Evolutionary conservation across 306 rosid genomes (phyloP), one percentile per base, ranked within the genome.

Genomic region (Prosopis cineraria): DNA sequence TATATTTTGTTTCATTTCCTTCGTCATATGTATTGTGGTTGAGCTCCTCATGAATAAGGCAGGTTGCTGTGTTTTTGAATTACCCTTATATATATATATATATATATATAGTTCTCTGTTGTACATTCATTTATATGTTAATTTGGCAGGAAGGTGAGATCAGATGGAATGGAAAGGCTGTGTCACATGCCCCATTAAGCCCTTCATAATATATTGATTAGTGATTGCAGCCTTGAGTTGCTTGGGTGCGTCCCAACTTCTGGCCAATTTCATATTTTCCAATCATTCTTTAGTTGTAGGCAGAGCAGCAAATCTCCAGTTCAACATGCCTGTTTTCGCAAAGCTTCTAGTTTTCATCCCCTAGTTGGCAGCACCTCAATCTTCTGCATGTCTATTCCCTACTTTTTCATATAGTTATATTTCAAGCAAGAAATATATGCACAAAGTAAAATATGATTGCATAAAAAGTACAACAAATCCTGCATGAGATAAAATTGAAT

Each of bases 221-320:
- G 95, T 93, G 50, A 75, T 91, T 81, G 88, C 88, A 68, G 95
- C 92, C 25, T 79, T 88, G 85, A 72, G 76, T 53, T 83, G 90
- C 72, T 76, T 91, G 71, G 48, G 68, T 77, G 20, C 81, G 12
- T 92, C 98, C 43, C 93, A 90, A 65, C 72, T 86, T 39, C 55
- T 86, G 27, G 96, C 86, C 10, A 93, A 84, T 86, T 79, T 75
- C 55, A 52, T 82, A 31, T 34, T 85, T 29, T 68, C 85, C 78
- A 76, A 60, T 39, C 72, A 55, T 20, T 73, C 84, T 40, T 82
- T 83, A 41, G 27, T 83, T 53, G 24, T 79, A 70, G 79, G 85
- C 43, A 39, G 43, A 39, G 43, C 56, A 59, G 43, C 50, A 59
- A 78, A 36, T 41, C 60, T 76, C 79, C 19, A 56, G 17, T 25